phyloP scores from a whole-genome alignment of 257 asterid species.

The Scutellaria barbata region DNA sequence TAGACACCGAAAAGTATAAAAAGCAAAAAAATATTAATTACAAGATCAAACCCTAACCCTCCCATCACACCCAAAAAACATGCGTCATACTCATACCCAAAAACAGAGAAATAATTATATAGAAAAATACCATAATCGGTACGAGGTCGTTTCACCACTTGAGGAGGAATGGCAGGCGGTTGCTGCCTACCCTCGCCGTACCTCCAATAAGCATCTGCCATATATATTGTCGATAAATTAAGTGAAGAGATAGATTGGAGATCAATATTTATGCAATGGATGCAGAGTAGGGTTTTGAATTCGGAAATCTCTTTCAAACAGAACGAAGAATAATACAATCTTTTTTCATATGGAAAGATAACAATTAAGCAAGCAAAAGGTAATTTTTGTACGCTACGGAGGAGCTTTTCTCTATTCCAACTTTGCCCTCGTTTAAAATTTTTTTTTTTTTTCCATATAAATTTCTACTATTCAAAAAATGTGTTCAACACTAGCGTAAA shows the following conservation, averaged over 20 bases:
- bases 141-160: constrained; percentile 73
- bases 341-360: neutral
- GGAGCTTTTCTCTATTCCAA: too few relatives aligned
- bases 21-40: neutral
- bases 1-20: neutral
- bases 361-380: too few relatives aligned
- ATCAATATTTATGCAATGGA: constrained; percentile 9
- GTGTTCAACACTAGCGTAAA: too few relatives aligned
- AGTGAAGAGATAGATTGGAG: neutral
- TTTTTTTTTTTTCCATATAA: too few relatives aligned
- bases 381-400: too few relatives aligned
- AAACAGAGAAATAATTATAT: neutral
- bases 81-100: neutral
- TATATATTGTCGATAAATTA: constrained; percentile 23
- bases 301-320: constrained; percentile 9
- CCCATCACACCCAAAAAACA: neutral
- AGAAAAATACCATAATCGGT: constrained; percentile 57
- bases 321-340: neutral
- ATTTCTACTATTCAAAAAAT: too few relatives aligned
- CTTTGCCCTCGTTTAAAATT: too few relatives aligned
- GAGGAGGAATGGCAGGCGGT: constrained; percentile 50
- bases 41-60: constrained; percentile 32
- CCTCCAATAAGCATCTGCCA: constrained; percentile 86
- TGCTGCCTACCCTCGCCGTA: constrained; percentile 64
- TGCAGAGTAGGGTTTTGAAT: constrained; percentile 38